Evolutionary conservation across 345 rosid species (phyloP).

Genomic region (Mangifera indica): DNA sequence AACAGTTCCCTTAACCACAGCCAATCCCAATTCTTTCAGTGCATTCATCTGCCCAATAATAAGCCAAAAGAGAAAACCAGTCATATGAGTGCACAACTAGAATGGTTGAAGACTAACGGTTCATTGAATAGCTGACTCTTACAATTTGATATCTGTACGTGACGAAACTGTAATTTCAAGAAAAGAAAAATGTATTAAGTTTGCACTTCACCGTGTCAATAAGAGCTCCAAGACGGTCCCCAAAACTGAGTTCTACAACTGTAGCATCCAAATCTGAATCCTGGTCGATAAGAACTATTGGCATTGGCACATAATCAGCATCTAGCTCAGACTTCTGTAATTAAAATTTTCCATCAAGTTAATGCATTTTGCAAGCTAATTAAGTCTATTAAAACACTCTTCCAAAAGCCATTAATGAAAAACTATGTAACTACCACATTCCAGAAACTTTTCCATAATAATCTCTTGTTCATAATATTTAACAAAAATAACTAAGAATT

Average conservation of each 20-base stretch:
- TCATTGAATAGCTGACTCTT: not conserved
- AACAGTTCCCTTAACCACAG: constrained; percentile 84
- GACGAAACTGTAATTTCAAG: not conserved
- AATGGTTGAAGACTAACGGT: not conserved
- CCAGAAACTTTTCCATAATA: not conserved
- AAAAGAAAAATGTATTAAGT: not conserved
- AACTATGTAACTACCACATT: not conserved
- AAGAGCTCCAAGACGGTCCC: constrained; percentile 96
- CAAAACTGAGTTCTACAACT: constrained; percentile 83
- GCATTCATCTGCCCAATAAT: constrained; percentile 67
- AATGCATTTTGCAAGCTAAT: not conserved
- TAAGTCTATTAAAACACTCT: not conserved
- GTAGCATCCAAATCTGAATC: constrained; percentile 87
- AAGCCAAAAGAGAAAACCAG: constrained; percentile 1
- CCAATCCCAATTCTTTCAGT: constrained; percentile 83
- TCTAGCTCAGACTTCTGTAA: constrained; percentile 56
- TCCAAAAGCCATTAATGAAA: not conserved
- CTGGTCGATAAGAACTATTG: constrained; percentile 81
- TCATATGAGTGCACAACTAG: not conserved
- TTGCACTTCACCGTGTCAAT: constrained; percentile 70
- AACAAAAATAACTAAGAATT: not conserved
- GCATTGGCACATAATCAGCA: constrained; percentile 56
- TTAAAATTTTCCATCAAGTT: constrained; percentile 29
- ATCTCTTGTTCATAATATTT: not conserved
- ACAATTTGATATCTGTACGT: not conserved